Evolutionary conservation across 2,329 filamentous ascomycete species (phyloP), one percentile per base, ranked within the genome.

Genomic region (Blastomyces emzantsi): DNA sequence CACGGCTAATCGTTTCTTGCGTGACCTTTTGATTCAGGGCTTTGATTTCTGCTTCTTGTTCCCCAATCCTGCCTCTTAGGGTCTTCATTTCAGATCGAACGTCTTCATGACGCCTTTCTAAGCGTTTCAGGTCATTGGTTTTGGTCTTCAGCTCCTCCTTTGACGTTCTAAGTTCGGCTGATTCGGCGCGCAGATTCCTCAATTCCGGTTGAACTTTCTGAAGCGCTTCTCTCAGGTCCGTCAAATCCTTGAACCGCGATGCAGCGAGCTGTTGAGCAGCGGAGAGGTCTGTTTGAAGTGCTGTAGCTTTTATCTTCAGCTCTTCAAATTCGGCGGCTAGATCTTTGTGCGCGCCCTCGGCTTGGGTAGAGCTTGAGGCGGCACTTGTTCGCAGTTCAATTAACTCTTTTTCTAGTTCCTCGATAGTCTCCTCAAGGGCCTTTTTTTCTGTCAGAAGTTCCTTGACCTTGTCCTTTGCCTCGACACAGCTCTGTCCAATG

Each of bases 151-250:
- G 81, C 66, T 95, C 90, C 57, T 92, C 88, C 71, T 89, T 93
- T 2, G 85, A 82, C 0, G 80, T 81, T 74, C 91, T 92, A 43
- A 97, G 80, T 51, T 87, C 83, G 0, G 85, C 83, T 39, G 90
- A 87, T 69, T 97, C 92, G 59, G 87, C 85, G 8, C 90, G 86
- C 25, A 97, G 81, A 55, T 80, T 87, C 73, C 88, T 89, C 30
- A 97, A 79, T 75, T 99, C 93, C 0, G 91, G 89, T 71, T 97
- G 92, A 0, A 89, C 84, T 73, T 94, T 95, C 68, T 92, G 87
- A 39, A 97, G 76, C 2, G 92, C 81, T 66, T 93, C 89, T 25
- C 88, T 84, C 56, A 96, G 79, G 36, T 96, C 90, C 0, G 87
- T 87, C 1, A 97, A 79, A 65, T 97, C 92, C 74, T 92, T 96